Evolutionary conservation across 2,329 filamentous ascomycete genomes (phyloP).

Genomic region (Xylaria polymorpha): DNA sequence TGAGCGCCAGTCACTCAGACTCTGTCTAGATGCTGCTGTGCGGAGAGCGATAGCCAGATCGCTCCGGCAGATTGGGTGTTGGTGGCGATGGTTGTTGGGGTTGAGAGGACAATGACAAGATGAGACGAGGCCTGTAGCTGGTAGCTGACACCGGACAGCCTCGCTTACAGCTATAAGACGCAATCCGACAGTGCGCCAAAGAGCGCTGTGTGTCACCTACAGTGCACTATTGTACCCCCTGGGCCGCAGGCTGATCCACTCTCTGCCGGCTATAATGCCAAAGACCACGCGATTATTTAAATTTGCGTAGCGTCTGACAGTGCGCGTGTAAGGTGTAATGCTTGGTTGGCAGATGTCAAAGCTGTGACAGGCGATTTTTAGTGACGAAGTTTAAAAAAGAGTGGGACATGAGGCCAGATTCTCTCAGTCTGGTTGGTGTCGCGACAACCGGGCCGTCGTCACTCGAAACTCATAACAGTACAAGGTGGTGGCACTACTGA

Average conservation of each 20-base stretch:
- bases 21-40: neutral
- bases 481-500: slow-evolving; percentile 1
- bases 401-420: slow-evolving; percentile 29
- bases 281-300: neutral
- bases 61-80: slow-evolving; percentile 1
- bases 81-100: slow-evolving; percentile 20
- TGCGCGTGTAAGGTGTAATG: slow-evolving; percentile 7
- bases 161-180: slow-evolving; percentile 42
- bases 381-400: slow-evolving; percentile 20
- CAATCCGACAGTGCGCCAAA: slow-evolving; percentile 28
- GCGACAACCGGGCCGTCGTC: slow-evolving; percentile 24
- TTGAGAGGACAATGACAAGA: slow-evolving; percentile 1
- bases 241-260: slow-evolving; percentile 22
- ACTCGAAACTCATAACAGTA: slow-evolving; percentile 1
- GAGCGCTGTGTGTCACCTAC: slow-evolving; percentile 1
- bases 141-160: slow-evolving; percentile 37
- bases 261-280: slow-evolving; percentile 5
- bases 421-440: slow-evolving; percentile 23
- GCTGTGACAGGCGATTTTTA: slow-evolving; percentile 11
- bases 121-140: slow-evolving; percentile 13
- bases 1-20: slow-evolving; percentile 8
- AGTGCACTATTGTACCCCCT: neutral
- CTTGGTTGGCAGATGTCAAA: neutral
- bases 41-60: slow-evolving; percentile 4
- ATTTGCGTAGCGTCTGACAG: slow-evolving; percentile 13